A percentile compares a stretch with the other conserved stretches of the same genome.
phyloP scores from a whole-genome alignment of 73 alveolate genomes.

The Stentor coeruleus region DNA sequence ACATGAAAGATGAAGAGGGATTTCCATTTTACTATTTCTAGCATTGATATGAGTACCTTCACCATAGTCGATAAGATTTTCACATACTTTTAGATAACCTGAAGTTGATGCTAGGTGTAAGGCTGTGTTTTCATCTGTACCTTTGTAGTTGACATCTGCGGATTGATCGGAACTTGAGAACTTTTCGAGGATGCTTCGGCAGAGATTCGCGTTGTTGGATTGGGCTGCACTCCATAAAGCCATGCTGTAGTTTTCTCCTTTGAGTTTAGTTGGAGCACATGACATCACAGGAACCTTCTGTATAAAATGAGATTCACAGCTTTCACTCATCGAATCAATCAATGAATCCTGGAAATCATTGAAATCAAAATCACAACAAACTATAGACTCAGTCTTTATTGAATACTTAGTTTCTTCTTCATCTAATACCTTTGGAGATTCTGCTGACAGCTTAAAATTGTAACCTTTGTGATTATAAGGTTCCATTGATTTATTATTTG shows the following conservation, averaged over 20 bases:
- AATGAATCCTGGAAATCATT: background rate
- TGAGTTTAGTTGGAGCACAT: background rate
- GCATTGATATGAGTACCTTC: slow-evolving; percentile 22
- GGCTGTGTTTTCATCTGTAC: background rate
- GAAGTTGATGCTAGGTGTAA: slow-evolving; percentile 32
- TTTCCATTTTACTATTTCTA: background rate
- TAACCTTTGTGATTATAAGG: too few relatives aligned
- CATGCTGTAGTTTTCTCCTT: background rate
- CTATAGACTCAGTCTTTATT: background rate
- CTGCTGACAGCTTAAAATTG: too few relatives aligned
- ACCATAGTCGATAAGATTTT: slow-evolving; percentile 30
- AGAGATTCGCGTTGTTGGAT: background rate
- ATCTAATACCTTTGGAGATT: too few relatives aligned
- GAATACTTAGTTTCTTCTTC: background rate
- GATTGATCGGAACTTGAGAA: background rate
- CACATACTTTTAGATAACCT: slow-evolving; percentile 31
- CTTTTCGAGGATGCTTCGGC: background rate
- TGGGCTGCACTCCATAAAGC: background rate
- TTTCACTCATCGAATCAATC: background rate
- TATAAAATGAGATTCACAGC: background rate
- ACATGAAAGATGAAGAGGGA: slow-evolving; percentile 29
- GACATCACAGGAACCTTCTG: background rate
- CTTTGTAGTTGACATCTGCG: background rate
- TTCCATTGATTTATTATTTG: too few relatives aligned
- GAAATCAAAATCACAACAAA: background rate